Base-by-base conservation (phyloP, 768 basidiomycete species). In the Erythrobasidium yunnanense region DNA sequence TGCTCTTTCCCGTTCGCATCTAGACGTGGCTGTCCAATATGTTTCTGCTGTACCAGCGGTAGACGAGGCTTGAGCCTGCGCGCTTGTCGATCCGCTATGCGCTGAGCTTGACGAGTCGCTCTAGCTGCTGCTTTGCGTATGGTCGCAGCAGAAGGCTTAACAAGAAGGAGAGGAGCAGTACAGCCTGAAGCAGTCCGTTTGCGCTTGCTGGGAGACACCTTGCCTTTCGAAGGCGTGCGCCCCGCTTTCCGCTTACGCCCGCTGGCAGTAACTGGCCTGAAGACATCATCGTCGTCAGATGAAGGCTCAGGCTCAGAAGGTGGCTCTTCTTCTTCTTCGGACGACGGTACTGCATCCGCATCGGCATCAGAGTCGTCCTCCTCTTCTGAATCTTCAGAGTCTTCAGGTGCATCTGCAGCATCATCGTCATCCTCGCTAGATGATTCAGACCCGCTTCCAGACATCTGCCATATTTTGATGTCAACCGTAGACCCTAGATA, bases 221-320 rank as follows among this genome's bases (percentile, higher is more conserved):
- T 62, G 53, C 32, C 32, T 32, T 66, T 56, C 34, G 63, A 27
- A 20, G 55, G 54, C 42, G 5, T 23, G 17, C 23, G 18, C 15
- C 23, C 46, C 2, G 23, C 32, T 45, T 56, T 66, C 18, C 45
- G 5, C 62, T 66, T 66, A 7, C 56, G 63, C 20, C 45, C 47
- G 46, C 47, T 63, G 4, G 56, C 66, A n/a, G 58, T 47, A 18
- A 27, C n/a, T 5, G 66, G 34, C 8, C 55, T 56, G 30, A 50
- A 49, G 15, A 49, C 54, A 25, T 66, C 66, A 45, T 66, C 66
- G 15, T 65, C 66, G 17, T 55, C 32, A n/a, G 18, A 35, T n/a
- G n/a, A 52, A 8, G 27, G 8, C 15, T n/a, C 50, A 7, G 7
- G 20, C 29, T 55, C 54, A 20, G n/a, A 11, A 5, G 29, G 13